These are phyloP conservation scores for Gastroboletus turbinatus DNA, from an alignment of 1,284 basidiomycete species.

Conservation along the genomic window DNA sequence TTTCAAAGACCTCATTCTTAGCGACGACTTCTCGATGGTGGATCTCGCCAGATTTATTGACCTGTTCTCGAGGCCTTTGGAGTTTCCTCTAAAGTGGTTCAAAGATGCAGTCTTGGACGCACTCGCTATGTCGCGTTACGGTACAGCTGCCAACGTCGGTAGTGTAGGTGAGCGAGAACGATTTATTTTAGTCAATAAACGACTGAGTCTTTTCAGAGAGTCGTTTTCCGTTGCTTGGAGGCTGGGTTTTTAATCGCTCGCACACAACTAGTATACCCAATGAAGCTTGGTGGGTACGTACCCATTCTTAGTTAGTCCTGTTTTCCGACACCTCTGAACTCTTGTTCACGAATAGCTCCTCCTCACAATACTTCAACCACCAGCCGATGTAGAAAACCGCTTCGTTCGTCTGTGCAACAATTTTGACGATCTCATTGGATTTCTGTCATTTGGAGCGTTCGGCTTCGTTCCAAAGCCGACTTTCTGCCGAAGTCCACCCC, in stretches of 20 bases:
- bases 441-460: conserved; percentile 30
- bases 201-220: neutral
- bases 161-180: neutral
- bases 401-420: conserved; percentile 34
- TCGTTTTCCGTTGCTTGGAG: conserved; percentile 26
- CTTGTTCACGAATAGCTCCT: neutral
- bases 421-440: conserved; percentile 32
- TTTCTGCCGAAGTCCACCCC: conserved; percentile 5
- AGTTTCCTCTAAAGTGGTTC: conserved; percentile 25
- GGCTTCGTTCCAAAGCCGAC: conserved; percentile 19
- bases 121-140: conserved; percentile 17
- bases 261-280: conserved; percentile 25
- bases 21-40: conserved; percentile 28
- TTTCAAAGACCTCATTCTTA: conserved; percentile 31
- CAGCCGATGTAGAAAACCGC: conserved; percentile 30
- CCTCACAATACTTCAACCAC: conserved; percentile 6
- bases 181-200: neutral
- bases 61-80: conserved; percentile 3
- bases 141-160: conserved; percentile 16
- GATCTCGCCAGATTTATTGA: conserved; percentile 19
- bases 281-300: conserved; percentile 35
- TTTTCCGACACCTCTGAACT: neutral
- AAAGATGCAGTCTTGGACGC: conserved; percentile 34
- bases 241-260: conserved; percentile 31
- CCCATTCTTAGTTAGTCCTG: neutral